Evolutionary conservation across 2,329 filamentous ascomycete genomes (phyloP), one percentile per base, ranked within the genome.

Genomic region (Sphaceloma murrayae): DNA sequence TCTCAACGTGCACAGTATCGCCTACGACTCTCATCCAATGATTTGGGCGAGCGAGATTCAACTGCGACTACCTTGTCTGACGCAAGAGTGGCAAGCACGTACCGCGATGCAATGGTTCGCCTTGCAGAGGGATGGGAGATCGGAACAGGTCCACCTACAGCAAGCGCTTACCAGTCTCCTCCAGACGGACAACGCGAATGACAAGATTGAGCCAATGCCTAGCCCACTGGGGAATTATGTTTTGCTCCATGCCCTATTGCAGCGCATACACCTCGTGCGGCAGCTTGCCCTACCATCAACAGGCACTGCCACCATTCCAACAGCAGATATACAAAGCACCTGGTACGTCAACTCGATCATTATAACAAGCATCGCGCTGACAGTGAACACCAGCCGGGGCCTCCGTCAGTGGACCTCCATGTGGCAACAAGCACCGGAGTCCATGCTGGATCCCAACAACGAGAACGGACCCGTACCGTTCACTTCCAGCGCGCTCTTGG

Each of bases 401-500:
- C 19, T 40, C 2, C n/a, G 36, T 11, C 24, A 40, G 4, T 62
- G 59, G 58, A 61, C 58, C 4, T 57, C 54, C 1, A 46, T 58
- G 5, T 60, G 58, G 57, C 58, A 59, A 44, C 56, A 58, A 38
- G 54, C 58, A 1, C 56, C 58, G 1, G 58, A 61, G 46, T 59
- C 56, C 0, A 60, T 56, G 18, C 52, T 61, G 1, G 59, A 62
- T 31, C 57, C 58, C 1, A 58, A 60, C 30, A 60, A 60, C 34
- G 54, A 58, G 16, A 58, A 57, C 34, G 57, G 59, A 0, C 59
- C 59, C 0, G 58, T 61, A 3, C 57, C 57, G 0, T 61, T 60
- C 47, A 70, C 66, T 0, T 70, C 67, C 2, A 68, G 63, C 38
- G 64, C 67, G 0, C 57, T 70, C 0, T 56, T 69, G 0, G 64